These are phyloP conservation scores for Macrocystidia cucumis DNA, from an alignment of 1,284 basidiomycete species.

Conservation along the genomic window DNA sequence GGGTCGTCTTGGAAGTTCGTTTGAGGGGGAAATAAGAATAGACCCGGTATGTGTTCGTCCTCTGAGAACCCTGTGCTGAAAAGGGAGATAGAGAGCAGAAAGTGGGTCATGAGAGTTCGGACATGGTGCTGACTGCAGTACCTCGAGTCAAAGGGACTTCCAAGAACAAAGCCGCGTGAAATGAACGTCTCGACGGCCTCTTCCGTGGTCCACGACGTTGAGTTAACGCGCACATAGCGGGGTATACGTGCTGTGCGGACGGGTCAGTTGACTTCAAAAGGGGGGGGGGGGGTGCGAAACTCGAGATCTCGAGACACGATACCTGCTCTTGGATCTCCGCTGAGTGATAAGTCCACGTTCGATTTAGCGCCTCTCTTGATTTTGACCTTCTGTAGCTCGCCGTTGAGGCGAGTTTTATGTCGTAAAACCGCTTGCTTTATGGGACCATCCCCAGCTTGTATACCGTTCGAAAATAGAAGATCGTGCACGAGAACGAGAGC, in stretches of 20 bases:
- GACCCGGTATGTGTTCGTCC: constrained; percentile 76
- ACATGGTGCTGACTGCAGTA: constrained; percentile 21
- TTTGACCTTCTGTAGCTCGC: constrained; percentile 82
- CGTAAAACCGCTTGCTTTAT: constrained; percentile 77
- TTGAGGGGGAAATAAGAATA: constrained; percentile 71
- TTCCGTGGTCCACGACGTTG: constrained; percentile 55
- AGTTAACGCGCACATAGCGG: constrained; percentile 84
- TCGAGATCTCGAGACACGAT: constrained; percentile 10
- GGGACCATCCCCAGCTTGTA: constrained; percentile 84
- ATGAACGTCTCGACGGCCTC: constrained; percentile 51
- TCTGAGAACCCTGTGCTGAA: constrained; percentile 54
- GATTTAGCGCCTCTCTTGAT: constrained; percentile 66
- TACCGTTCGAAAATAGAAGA: constrained; percentile 70
- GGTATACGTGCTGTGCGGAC: constrained; percentile 54
- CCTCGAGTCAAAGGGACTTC: constrained; percentile 44
- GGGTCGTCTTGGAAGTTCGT: constrained; percentile 53
- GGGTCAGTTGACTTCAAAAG: constrained; percentile 6
- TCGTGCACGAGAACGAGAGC: constrained; percentile 85
- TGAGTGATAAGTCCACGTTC: constrained; percentile 59
- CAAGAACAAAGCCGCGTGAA: constrained; percentile 43
- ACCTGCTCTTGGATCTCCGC: constrained; percentile 58
- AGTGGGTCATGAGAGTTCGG: constrained; percentile 7
- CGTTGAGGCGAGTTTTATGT: constrained; percentile 83
- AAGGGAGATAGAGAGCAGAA: no score
- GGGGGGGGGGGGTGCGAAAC: constrained; percentile 3